A percentile compares a stretch with the other conserved stretches of the same genome.
These are phyloP conservation scores for Endoconidiophora polonica DNA, from an alignment of 2,329 filamentous ascomycete genomes.

Conservation along the genomic window DNA sequence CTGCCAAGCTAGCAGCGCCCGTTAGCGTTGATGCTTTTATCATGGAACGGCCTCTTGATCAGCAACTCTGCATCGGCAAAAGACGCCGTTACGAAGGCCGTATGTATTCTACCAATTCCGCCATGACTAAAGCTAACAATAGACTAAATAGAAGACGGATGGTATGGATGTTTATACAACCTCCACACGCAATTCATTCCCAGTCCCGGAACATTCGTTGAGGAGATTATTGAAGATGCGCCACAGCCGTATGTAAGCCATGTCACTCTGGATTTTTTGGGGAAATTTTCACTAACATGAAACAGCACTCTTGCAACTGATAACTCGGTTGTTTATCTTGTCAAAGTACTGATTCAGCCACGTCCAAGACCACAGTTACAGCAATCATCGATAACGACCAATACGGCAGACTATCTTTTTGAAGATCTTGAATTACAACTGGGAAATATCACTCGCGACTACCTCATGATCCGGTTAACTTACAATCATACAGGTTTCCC, in stretches of 20 bases:
- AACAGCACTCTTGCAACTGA: constrained; percentile 26
- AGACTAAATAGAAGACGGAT: constrained; percentile 12
- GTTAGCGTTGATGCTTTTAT: constrained; percentile 15
- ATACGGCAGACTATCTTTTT: constrained; percentile 35
- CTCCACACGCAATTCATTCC: constrained; percentile 30
- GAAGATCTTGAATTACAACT: constrained; percentile 41
- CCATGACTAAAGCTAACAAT: neutral
- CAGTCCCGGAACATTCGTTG: constrained; percentile 23
- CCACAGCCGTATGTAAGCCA: constrained; percentile 24
- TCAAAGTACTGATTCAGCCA: constrained; percentile 21
- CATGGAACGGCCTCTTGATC: constrained; percentile 10
- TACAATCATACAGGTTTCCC: constrained; percentile 43
- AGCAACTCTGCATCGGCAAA: constrained; percentile 13
- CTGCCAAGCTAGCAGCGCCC: constrained; percentile 20
- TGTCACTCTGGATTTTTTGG: neutral
- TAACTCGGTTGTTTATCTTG: constrained; percentile 32
- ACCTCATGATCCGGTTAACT: constrained; percentile 33
- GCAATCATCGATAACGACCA: neutral
- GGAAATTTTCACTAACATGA: neutral
- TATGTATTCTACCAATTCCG: constrained; percentile 1
- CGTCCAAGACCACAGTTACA: neutral
- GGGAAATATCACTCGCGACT: constrained; percentile 30
- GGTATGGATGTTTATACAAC: constrained; percentile 33
- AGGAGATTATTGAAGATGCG: constrained; percentile 31
- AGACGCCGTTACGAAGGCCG: constrained; percentile 11